Base-by-base conservation (phyloP, 371 early-diverging fungal species). In the Mortierella polycephala region DNA sequence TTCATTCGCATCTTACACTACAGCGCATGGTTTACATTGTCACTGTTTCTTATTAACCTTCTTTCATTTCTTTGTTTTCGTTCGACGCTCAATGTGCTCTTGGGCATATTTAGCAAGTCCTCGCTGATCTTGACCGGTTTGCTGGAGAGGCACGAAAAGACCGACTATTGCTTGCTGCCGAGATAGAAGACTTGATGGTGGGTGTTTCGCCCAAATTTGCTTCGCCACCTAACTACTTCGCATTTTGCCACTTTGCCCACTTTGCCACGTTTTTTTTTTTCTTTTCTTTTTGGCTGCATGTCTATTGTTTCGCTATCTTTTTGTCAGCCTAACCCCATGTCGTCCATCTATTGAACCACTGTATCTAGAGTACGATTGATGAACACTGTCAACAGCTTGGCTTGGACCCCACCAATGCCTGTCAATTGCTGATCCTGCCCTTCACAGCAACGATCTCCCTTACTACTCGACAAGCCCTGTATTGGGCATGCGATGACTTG, bases 121-220 rank as follows among this genome's bases (percentile, higher is more conserved):
- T 75, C 8, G 61, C 64, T 20, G 69, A 67, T 56, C 65, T 75
- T 47, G 72, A 72, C 64, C 69, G 73, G 13, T 57, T 66, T 40
- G 66, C 62, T 1, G 45, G 70, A 14, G 73, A 82, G 30, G 60
- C 63, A 9, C 52, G 62, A 51, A 62, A 72, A 52, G 69, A 71
- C 30, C 75, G 74, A 13, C 60, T 61, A 8, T 58, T 81, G 47
- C 64, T 86, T 13, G 67, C 82, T 6, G 86, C 86, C 7, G 75
- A 82, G 60, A 83, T 86, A 51, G 83, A 85, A 61, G 86, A 86
- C 67, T 50, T 82, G 18, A 77, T 84, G 82, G 86, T 81, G 82
- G 51, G 58, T 64, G 37, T 39, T 20, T 45, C 20, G 18, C 7
- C 30, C 16, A 2, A 39, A 50, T 30, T 30, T 41, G 42, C 47